Percentiles rank a stretch among this genome's conserved stretches.
phyloP scores from a whole-genome alignment of 2,329 filamentous ascomycete genomes.

The Hypoxylon sp. region DNA sequence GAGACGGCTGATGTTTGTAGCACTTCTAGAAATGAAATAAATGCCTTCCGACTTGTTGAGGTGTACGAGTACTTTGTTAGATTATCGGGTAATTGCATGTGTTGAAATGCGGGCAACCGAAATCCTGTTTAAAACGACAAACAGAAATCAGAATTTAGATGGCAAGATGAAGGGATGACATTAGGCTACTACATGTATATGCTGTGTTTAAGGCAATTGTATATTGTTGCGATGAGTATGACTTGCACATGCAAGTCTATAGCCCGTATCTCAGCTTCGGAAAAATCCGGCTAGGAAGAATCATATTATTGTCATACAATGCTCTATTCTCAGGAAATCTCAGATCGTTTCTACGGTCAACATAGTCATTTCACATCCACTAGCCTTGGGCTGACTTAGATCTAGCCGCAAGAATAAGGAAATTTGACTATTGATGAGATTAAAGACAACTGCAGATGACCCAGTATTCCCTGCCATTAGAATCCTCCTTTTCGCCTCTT shows the following conservation, averaged over 20 bases:
- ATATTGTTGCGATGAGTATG: neutral
- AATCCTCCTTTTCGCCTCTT: slow-evolving; percentile 54
- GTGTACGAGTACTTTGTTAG: slow-evolving; percentile 8
- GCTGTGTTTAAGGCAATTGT: neutral
- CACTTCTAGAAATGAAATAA: slow-evolving; percentile 3
- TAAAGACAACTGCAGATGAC: neutral
- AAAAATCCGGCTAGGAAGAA: neutral
- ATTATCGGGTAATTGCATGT: slow-evolving; percentile 40
- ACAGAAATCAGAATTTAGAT: neutral
- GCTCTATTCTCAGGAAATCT: neutral
- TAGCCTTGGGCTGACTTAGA: neutral
- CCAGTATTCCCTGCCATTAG: slow-evolving; percentile 28
- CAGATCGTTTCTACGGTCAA: neutral
- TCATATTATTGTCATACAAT: neutral
- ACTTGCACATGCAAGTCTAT: neutral
- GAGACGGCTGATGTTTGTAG: neutral
- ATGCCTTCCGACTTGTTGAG: slow-evolving; percentile 8
- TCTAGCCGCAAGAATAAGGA: neutral
- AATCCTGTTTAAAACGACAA: slow-evolving; percentile 16
- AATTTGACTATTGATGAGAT: too few relatives aligned
- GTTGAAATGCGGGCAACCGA: slow-evolving; percentile 38
- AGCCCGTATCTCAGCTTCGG: too few relatives aligned
- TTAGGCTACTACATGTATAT: neutral
- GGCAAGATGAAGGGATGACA: neutral
- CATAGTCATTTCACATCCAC: neutral